phyloP scores from a whole-genome alignment of 2,329 filamentous ascomycete genomes.

The Aspergillus sp. region DNA sequence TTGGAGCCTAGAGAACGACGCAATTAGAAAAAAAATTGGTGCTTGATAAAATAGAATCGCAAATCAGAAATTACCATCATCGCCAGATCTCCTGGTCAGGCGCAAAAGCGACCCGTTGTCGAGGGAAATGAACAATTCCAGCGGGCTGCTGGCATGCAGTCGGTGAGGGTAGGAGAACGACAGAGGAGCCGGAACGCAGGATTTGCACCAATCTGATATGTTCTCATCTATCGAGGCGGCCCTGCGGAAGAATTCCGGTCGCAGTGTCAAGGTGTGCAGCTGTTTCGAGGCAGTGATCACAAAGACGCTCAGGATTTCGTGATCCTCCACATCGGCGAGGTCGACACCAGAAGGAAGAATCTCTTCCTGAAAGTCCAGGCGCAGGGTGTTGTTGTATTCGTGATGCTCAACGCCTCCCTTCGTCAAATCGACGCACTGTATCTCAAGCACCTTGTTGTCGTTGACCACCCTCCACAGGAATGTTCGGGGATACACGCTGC shows the following conservation, averaged over 20 bases:
- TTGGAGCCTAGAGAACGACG: slow-evolving; percentile 30
- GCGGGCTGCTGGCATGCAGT: slow-evolving; percentile 68
- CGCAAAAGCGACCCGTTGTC: slow-evolving; percentile 55
- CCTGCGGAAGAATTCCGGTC: slow-evolving; percentile 76
- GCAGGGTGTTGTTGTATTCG: slow-evolving; percentile 72
- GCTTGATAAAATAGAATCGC: slow-evolving; percentile 5
- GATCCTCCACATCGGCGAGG: slow-evolving; percentile 74
- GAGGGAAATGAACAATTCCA: slow-evolving; percentile 72
- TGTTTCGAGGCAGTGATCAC: slow-evolving; percentile 75
- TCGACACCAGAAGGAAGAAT: slow-evolving; percentile 77
- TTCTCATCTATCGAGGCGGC: slow-evolving; percentile 67
- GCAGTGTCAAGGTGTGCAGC: slow-evolving; percentile 79
- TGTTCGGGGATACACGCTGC: slow-evolving; percentile 72
- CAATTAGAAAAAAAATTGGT: slow-evolving; percentile 11
- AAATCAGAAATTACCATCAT: slow-evolving; percentile 44
- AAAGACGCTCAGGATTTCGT: slow-evolving; percentile 75
- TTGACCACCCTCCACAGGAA: slow-evolving; percentile 91
- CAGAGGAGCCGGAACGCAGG: slow-evolving; percentile 69
- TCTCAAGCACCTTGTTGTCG: slow-evolving; percentile 73
- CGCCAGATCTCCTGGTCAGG: slow-evolving; percentile 60
- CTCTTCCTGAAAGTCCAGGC: slow-evolving; percentile 70
- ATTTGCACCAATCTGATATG: slow-evolving; percentile 73
- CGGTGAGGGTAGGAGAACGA: slow-evolving; percentile 77
- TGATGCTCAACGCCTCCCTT: slow-evolving; percentile 59
- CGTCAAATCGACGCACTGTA: slow-evolving; percentile 78